phyloP scores from a whole-genome alignment of 805 yeast species.

The Ogataea henricii region DNA sequence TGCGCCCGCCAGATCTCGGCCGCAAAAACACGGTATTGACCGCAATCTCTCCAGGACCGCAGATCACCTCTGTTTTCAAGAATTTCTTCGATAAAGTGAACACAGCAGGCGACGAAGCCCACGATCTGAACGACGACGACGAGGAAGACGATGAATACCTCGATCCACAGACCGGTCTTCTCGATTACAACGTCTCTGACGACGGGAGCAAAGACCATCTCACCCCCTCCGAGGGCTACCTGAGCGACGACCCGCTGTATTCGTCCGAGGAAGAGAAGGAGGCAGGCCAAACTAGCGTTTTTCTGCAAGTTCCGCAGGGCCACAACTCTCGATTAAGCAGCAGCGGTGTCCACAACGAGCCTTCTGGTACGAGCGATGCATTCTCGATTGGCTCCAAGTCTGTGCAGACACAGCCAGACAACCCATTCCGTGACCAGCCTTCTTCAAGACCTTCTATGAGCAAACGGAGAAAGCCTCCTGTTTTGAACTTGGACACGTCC shows the following conservation, averaged over 20 bases:
- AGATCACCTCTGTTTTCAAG: constrained; percentile 24
- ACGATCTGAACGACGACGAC: constrained; percentile 13
- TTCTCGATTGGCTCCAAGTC: not conserved
- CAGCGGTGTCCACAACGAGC: not conserved
- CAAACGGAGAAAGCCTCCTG: not conserved
- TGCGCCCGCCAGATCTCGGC: not conserved
- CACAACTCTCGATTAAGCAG: not conserved
- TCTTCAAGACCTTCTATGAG: not conserved
- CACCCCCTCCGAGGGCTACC: not conserved
- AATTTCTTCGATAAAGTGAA: constrained; percentile 28
- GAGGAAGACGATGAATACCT: constrained; percentile 9
- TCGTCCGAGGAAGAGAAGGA: constrained; percentile 6
- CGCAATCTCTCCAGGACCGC: constrained; percentile 22
- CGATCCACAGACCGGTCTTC: constrained; percentile 7
- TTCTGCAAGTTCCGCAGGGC: not conserved
- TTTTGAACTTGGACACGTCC: not conserved
- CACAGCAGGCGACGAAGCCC: constrained; percentile 23
- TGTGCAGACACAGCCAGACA: not conserved
- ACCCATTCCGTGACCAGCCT: not conserved
- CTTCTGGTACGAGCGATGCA: not conserved
- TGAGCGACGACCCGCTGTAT: constrained; percentile 6
- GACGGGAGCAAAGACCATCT: not conserved
- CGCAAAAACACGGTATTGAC: constrained; percentile 1
- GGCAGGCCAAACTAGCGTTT: not conserved
- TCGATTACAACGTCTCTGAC: not conserved